Conservation (phyloP, 495 filamentous ascomycete species). For the Hyphodiscus hymeniophilus region DNA sequence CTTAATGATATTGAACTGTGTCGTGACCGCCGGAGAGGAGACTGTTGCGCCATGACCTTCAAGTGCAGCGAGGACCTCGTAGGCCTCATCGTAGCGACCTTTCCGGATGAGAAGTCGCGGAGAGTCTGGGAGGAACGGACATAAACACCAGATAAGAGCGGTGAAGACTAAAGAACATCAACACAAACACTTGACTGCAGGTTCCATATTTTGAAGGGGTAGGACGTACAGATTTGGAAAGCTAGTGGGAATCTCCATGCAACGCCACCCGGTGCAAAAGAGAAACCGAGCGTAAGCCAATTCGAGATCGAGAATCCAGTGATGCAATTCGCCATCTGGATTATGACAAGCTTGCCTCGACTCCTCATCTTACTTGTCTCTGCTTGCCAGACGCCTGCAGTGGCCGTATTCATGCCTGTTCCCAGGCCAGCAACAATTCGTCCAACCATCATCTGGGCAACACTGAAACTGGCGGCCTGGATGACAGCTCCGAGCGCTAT, state of each 20-base stretch:
- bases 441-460: constrained; percentile 44
- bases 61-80: constrained; percentile 59
- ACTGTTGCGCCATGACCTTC: constrained; percentile 47
- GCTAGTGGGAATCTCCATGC: constrained; percentile 12
- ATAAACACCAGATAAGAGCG: constrained; percentile 50
- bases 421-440: constrained; percentile 45
- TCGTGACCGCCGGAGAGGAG: constrained; percentile 31
- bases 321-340: constrained; percentile 4
- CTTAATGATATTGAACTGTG: constrained; percentile 52
- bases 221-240: constrained; percentile 9
- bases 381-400: constrained; percentile 20
- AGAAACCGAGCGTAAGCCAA: constrained; percentile 73
- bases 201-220: neutral
- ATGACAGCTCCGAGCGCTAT: constrained; percentile 27
- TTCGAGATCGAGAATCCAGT: constrained; percentile 48
- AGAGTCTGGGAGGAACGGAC: constrained; percentile 63
- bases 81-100: constrained; percentile 57
- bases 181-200: too few relatives aligned
- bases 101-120: constrained; percentile 64
- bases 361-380: constrained; percentile 7
- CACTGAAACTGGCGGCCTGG: constrained; percentile 36
- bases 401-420: constrained; percentile 30
- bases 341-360: constrained; percentile 12
- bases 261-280: constrained; percentile 65
- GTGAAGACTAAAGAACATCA: constrained; percentile 54